phyloP scores from a whole-genome alignment of 176 grass and related monocot species.

The Zoysia pacifica region DNA sequence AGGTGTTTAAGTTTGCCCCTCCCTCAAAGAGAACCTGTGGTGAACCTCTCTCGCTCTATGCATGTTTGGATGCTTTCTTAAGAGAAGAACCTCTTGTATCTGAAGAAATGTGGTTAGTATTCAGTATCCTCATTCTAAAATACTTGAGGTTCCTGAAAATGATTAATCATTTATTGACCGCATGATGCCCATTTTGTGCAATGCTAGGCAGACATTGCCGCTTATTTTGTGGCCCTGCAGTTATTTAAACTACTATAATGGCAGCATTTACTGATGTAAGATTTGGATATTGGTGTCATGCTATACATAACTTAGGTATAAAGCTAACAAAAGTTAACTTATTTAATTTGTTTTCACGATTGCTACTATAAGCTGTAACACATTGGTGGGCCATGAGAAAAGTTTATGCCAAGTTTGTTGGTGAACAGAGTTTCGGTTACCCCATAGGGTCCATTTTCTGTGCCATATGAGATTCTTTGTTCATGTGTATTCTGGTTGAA shows the following conservation, averaged over 20 bases:
- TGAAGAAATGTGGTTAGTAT: constrained; percentile 99
- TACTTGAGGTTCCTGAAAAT: not conserved
- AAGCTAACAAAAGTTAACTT: not conserved
- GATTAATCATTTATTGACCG: not conserved
- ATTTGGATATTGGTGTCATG: constrained; percentile 5
- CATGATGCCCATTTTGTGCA: not conserved
- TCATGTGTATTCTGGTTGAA: no score
- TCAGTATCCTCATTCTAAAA: constrained; percentile 19
- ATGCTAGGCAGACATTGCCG: not conserved
- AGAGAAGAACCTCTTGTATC: constrained; percentile 96
- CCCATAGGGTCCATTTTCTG: no score
- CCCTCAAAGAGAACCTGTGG: constrained; percentile 94
- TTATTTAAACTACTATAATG: no score
- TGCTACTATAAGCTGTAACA: not conserved
- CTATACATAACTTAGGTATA: not conserved
- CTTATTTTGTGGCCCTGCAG: not conserved
- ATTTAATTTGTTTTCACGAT: not conserved
- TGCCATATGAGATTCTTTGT: no score
- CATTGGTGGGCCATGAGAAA: no score
- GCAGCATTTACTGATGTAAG: not conserved
- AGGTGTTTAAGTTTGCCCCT: constrained; percentile 90
- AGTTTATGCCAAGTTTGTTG: no score
- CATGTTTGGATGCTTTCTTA: constrained; percentile 98
- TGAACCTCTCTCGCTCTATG: constrained; percentile 93
- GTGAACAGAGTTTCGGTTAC: no score